Percentiles rank a stretch among this genome's conserved stretches.
Conservation (phyloP, 176 grass and related monocot species). For the Cenchrus purpureus region DNA sequence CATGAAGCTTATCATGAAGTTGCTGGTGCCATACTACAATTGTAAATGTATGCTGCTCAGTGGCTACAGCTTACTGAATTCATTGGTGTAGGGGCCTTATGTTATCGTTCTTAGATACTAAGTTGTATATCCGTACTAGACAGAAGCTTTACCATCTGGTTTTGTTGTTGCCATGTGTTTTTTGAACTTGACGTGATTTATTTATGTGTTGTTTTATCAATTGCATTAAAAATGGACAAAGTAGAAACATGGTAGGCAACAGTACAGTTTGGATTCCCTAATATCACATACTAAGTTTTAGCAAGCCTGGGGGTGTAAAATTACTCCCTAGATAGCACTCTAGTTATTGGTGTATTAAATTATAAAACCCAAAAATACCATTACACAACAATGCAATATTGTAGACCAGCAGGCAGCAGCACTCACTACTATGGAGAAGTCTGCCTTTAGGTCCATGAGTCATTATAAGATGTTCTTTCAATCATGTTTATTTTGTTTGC, state of each 20-base stretch:
- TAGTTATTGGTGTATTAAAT: neutral
- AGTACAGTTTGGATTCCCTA: constrained; percentile 15
- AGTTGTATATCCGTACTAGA: neutral
- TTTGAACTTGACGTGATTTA: neutral
- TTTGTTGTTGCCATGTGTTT: neutral
- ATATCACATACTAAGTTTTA: neutral
- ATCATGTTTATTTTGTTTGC: neutral
- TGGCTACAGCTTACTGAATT: neutral
- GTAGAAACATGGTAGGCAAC: constrained; percentile 9
- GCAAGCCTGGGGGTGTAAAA: neutral
- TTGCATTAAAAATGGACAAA: neutral
- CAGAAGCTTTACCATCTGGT: neutral
- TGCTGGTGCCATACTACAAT: neutral
- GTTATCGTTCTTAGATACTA: neutral
- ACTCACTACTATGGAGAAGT: neutral
- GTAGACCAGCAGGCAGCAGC: neutral
- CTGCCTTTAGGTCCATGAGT: neutral
- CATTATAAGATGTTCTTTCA: neutral
- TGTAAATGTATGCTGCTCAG: constrained; percentile 3
- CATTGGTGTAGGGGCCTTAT: neutral
- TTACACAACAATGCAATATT: neutral
- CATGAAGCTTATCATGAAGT: neutral
- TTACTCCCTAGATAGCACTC: neutral
- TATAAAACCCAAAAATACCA: constrained; percentile 23
- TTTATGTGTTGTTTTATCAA: constrained; percentile 3